Evolutionary conservation across 2,329 filamentous ascomycete genomes (phyloP).

Genomic region (Colletotrichum australisinense): DNA sequence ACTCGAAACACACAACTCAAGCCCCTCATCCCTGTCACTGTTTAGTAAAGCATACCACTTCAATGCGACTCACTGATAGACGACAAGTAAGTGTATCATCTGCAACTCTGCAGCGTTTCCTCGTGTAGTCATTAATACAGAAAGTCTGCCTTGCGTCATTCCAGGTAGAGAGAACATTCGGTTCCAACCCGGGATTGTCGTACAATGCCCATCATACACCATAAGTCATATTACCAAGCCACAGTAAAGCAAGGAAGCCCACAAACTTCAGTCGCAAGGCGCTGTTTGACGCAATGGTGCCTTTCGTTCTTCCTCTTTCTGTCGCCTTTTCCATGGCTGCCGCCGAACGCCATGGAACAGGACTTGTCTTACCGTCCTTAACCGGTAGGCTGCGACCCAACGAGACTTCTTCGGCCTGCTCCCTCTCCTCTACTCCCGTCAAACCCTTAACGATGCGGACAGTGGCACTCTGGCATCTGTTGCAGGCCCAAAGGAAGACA

Average conservation of each 20-base stretch:
- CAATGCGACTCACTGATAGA: background rate
- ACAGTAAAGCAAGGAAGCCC: constrained; percentile 26
- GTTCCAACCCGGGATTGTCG: background rate
- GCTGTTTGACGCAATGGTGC: background rate
- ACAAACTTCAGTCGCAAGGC: constrained; percentile 12
- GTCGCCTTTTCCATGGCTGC: constrained; percentile 7
- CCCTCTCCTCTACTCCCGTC: constrained; percentile 2
- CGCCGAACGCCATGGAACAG: constrained; percentile 16
- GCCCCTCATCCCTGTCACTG: constrained; percentile 17
- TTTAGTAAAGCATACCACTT: background rate
- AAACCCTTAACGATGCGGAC: constrained; percentile 9
- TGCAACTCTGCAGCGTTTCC: background rate
- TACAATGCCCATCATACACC: constrained; percentile 18
- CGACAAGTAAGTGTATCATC: background rate
- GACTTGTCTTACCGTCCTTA: constrained; percentile 29
- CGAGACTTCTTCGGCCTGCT: constrained; percentile 8
- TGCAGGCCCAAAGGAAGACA: constrained; percentile 38
- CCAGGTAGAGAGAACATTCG: background rate
- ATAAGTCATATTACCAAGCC: constrained; percentile 34
- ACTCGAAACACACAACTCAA: constrained; percentile 15
- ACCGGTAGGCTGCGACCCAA: constrained; percentile 5
- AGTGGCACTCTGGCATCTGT: constrained; percentile 26
- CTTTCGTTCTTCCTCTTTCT: background rate
- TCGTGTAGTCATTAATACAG: constrained; percentile 18
- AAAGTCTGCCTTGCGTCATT: background rate